Conservation (phyloP, 2,329 filamentous ascomycete genomes). For the Trichoderma arundinaceum region DNA sequence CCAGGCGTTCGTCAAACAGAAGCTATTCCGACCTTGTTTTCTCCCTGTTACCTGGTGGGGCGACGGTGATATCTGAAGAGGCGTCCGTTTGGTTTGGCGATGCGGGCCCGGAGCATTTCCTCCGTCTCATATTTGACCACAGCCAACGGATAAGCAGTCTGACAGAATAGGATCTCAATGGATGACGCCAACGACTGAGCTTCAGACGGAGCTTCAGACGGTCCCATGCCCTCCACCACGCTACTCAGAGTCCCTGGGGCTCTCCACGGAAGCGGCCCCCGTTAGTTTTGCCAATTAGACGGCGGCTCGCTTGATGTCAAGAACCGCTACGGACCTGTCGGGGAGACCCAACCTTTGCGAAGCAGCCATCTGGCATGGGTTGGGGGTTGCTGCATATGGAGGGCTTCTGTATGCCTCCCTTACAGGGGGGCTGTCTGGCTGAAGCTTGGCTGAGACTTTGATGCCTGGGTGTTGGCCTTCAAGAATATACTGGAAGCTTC, state of each 20-base stretch:
- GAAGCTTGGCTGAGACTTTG: too few species aligned
- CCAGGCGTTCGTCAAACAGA: neutral
- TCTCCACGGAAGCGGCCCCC: neutral
- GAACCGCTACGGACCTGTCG: neutral
- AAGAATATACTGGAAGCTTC: too few species aligned
- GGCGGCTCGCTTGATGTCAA: constrained; percentile 7
- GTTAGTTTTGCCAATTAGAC: constrained; percentile 4
- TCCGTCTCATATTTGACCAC: constrained; percentile 17
- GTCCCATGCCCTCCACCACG: neutral
- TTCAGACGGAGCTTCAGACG: neutral
- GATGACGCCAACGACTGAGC: constrained; percentile 16
- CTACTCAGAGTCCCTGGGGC: constrained; percentile 2
- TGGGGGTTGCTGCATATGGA: too few species aligned
- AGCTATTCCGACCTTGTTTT: constrained; percentile 17
- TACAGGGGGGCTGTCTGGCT: too few species aligned
- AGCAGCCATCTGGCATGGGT: too few species aligned
- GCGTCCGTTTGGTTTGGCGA: neutral
- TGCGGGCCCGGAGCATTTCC: constrained; percentile 11
- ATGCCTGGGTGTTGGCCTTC: too few species aligned
- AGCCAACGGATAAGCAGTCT: neutral
- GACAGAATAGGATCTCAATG: constrained; percentile 10
- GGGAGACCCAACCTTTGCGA: neutral
- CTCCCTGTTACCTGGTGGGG: constrained; percentile 13
- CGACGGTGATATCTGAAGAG: neutral
- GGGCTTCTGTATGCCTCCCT: too few species aligned